phyloP scores from a whole-genome alignment of 1,139 yeast species.

The Ashbya aceris region DNA sequence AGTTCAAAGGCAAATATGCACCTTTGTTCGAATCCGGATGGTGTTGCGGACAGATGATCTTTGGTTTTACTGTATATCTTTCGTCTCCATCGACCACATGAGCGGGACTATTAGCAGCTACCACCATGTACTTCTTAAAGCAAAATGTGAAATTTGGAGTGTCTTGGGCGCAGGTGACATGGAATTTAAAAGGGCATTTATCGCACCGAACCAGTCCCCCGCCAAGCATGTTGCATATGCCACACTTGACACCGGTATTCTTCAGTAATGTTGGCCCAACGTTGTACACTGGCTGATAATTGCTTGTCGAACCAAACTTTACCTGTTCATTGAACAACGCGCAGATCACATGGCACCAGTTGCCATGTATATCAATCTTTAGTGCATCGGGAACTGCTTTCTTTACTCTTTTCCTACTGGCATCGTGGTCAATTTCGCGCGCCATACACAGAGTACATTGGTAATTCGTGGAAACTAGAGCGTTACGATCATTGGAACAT shows the following conservation, averaged over 20 bases:
- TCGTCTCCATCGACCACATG: slow-evolving; percentile 5
- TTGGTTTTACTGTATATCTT: slow-evolving; percentile 10
- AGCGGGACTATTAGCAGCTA: background rate
- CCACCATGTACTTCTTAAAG: slow-evolving; percentile 27
- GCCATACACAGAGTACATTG: slow-evolving; percentile 61
- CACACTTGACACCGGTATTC: slow-evolving; percentile 29
- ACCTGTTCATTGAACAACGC: slow-evolving; percentile 45
- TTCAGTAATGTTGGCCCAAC: slow-evolving; percentile 20
- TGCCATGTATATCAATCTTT: slow-evolving; percentile 58
- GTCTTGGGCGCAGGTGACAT: slow-evolving; percentile 62
- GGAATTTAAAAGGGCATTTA: slow-evolving; percentile 37
- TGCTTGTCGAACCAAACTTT: slow-evolving; percentile 34
- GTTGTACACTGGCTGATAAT: slow-evolving; percentile 39
- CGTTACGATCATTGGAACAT: slow-evolving; percentile 63
- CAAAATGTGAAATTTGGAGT: slow-evolving; percentile 38
- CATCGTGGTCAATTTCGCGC: slow-evolving; percentile 40
- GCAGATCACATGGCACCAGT: slow-evolving; percentile 80
- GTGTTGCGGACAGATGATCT: slow-evolving; percentile 16
- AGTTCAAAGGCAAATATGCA: slow-evolving; percentile 6
- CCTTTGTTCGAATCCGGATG: background rate
- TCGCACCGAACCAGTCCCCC: slow-evolving; percentile 40
- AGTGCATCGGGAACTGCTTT: slow-evolving; percentile 52
- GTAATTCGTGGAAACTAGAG: slow-evolving; percentile 49
- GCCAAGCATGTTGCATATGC: slow-evolving; percentile 33
- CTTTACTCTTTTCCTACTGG: slow-evolving; percentile 36